Conservation (phyloP, 176 grass and related monocot species). For the Hyparrhenia diplandra region DNA sequence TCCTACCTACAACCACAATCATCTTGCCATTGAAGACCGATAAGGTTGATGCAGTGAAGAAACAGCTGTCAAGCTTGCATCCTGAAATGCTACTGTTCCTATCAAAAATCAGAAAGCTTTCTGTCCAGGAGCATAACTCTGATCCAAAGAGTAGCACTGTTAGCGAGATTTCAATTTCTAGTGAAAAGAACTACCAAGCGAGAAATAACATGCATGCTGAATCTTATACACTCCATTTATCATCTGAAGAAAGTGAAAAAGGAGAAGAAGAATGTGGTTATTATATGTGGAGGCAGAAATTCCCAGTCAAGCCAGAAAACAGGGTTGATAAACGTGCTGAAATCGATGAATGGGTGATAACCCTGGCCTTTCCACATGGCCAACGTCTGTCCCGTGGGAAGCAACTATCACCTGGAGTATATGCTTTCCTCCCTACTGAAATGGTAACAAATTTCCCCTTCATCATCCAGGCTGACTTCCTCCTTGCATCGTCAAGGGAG, state of each 20-base stretch:
- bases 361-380: conserved; percentile 50
- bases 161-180: conserved; percentile 58
- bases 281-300: conserved; percentile 86
- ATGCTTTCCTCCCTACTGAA: conserved; percentile 73
- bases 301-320: conserved; percentile 52
- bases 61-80: conserved; percentile 64
- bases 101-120: conserved; percentile 58
- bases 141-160: conserved; percentile 17
- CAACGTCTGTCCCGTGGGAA: conserved; percentile 44
- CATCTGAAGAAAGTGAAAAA: conserved; percentile 33
- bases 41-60: conserved; percentile 60
- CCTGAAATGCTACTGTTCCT: conserved; percentile 77
- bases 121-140: conserved; percentile 33
- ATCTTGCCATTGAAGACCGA: conserved; percentile 61
- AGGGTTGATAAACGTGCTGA: conserved; percentile 57
- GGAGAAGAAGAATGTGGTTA: conserved; percentile 55
- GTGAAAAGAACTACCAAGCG: conserved; percentile 34
- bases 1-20: conserved; percentile 59
- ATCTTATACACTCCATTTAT: conserved; percentile 55
- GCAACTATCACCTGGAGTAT: conserved; percentile 31
- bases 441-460: conserved; percentile 74
- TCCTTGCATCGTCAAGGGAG: conserved; percentile 65
- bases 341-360: conserved; percentile 72
- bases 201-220: conserved; percentile 55
- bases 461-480: conserved; percentile 79